Percentiles rank a stretch among this genome's conserved stretches.
phyloP scores from a whole-genome alignment of 345 rosid species.

The Corchorus olitorius region DNA sequence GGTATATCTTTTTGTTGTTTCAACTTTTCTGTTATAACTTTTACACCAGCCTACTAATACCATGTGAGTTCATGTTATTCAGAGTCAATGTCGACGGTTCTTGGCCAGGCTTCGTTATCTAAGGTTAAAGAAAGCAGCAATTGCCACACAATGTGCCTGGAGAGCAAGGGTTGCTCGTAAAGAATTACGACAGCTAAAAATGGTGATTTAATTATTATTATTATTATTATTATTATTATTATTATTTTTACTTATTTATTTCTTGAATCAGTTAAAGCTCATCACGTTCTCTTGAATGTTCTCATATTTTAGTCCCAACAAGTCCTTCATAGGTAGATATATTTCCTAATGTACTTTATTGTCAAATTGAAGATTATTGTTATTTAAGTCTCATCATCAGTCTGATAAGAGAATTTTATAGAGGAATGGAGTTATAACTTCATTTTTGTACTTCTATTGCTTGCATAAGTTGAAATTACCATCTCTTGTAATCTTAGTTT shows the following conservation, averaged over 20 bases:
- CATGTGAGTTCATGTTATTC: constrained; percentile 27
- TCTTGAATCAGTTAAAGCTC: constrained; percentile 21
- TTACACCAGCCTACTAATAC: neutral
- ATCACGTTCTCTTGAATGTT: constrained; percentile 2
- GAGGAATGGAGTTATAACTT: neutral
- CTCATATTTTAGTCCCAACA: neutral
- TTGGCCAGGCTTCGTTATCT: constrained; percentile 46
- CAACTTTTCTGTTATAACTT: neutral
- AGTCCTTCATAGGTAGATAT: neutral
- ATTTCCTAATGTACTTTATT: neutral
- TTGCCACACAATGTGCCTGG: constrained; percentile 78
- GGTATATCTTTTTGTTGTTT: neutral
- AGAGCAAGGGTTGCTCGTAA: constrained; percentile 71
- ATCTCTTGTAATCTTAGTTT: neutral
- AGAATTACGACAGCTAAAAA: constrained; percentile 76
- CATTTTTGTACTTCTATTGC: constrained; percentile 6
- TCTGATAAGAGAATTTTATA: neutral
- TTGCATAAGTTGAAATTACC: constrained; percentile 9
- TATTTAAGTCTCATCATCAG: neutral
- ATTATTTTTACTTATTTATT: constrained; percentile 3
- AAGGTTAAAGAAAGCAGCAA: constrained; percentile 67
- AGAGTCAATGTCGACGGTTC: constrained; percentile 75
- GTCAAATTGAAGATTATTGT: neutral
- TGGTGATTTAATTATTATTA: constrained; percentile 52
- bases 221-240: no score